Evolutionary conservation across 331 rosid species (phyloP).

Genomic region (Spiraea crenata): DNA sequence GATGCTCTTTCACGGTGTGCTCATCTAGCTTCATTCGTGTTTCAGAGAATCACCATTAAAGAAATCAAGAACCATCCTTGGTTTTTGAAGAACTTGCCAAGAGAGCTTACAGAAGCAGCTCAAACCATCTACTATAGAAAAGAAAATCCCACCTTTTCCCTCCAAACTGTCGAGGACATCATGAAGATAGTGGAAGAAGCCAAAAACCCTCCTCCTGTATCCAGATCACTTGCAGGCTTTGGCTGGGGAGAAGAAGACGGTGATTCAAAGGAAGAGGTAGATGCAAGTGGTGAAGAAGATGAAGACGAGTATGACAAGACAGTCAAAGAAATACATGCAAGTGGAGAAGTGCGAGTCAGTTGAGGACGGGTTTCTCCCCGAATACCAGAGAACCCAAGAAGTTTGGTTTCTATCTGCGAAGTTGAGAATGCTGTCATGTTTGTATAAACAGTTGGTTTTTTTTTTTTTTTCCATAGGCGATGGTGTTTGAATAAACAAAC

Average conservation of each 20-base stretch:
- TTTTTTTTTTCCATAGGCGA: slow-evolving; percentile 37
- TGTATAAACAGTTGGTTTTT: slow-evolving; percentile 42
- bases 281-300: slow-evolving; percentile 33
- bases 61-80: slow-evolving; percentile 89
- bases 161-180: slow-evolving; percentile 63
- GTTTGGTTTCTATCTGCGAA: slow-evolving; percentile 38
- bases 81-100: slow-evolving; percentile 88
- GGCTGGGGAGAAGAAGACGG: slow-evolving; percentile 90
- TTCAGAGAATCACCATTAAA: slow-evolving; percentile 73
- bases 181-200: slow-evolving; percentile 89
- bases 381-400: slow-evolving; percentile 32
- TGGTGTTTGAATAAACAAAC: slow-evolving; percentile 40
- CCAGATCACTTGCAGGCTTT: slow-evolving; percentile 59
- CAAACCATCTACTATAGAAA: slow-evolving; percentile 67
- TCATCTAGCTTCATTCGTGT: slow-evolving; percentile 13
- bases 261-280: slow-evolving; percentile 35
- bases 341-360: slow-evolving; percentile 58
- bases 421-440: slow-evolving; percentile 27
- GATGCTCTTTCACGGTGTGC: background rate
- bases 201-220: slow-evolving; percentile 49
- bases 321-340: slow-evolving; percentile 81
- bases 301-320: slow-evolving; percentile 80
- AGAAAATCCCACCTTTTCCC: slow-evolving; percentile 85
- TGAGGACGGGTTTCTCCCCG: slow-evolving; percentile 27
- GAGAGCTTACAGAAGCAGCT: slow-evolving; percentile 82